phyloP scores from a whole-genome alignment of 768 basidiomycete genomes.

The Rhizopogon roseolus region DNA sequence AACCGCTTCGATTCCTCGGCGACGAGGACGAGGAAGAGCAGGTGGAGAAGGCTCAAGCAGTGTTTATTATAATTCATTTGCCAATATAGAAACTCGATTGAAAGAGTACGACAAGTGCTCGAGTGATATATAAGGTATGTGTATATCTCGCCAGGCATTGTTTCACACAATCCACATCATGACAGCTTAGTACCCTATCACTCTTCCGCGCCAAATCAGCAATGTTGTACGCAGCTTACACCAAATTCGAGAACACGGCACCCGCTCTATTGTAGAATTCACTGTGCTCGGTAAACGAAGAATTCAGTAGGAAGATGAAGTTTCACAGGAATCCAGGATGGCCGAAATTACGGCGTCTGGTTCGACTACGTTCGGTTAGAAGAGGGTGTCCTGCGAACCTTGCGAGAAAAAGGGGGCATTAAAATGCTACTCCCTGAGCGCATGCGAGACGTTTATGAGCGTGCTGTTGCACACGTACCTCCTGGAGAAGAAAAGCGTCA shows the following conservation, averaged over 20 bases:
- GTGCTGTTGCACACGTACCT: constrained; percentile 93
- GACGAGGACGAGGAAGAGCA: constrained; percentile 88
- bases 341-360: constrained; percentile 96
- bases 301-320: constrained; percentile 97
- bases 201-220: constrained; percentile 90
- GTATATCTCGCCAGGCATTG: neutral
- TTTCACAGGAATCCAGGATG: constrained; percentile 85
- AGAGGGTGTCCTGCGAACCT: constrained; percentile 77
- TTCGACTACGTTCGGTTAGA: constrained; percentile 94
- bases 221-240: constrained; percentile 85
- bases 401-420: constrained; percentile 71
- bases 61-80: constrained; percentile 90
- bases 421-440: constrained; percentile 52
- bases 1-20: constrained; percentile 88
- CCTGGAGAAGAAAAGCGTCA: constrained; percentile 91
- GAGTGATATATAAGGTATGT: constrained; percentile 91
- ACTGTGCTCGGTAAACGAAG: constrained; percentile 97
- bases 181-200: constrained; percentile 90
- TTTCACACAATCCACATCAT: constrained; percentile 1
- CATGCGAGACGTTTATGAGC: constrained; percentile 91
- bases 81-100: constrained; percentile 93
- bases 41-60: constrained; percentile 84
- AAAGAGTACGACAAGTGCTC: constrained; percentile 96
- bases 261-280: constrained; percentile 79
- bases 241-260: constrained; percentile 98